Percentiles rank a stretch among this genome's conserved stretches.
Evolutionary conservation across 176 grass and related monocot genomes (phyloP).

Genomic region (Zoysia japonica): DNA sequence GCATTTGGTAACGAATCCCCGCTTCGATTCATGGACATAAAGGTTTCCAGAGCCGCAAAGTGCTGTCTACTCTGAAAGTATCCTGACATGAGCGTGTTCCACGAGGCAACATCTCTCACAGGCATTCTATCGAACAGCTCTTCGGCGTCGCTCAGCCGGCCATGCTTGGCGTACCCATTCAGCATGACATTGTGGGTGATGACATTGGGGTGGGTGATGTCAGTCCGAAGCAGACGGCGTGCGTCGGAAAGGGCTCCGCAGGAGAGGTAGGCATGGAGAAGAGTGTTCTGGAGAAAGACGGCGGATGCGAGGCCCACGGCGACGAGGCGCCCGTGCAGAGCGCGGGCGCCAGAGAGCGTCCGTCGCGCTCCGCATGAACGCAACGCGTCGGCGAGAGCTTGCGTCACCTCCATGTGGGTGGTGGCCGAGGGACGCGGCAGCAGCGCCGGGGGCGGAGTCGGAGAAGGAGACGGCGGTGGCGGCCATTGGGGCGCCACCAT

Average conservation of each 20-base stretch:
- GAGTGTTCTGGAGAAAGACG: slow-evolving; percentile 89
- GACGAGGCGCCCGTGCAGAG: slow-evolving; percentile 72
- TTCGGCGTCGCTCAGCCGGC: slow-evolving; percentile 50
- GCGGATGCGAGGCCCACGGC: slow-evolving; percentile 72
- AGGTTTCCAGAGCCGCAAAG: slow-evolving; percentile 39
- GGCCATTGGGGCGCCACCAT: slow-evolving; percentile 81
- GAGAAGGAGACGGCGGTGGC: slow-evolving; percentile 35
- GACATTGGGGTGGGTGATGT: slow-evolving; percentile 60
- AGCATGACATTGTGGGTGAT: slow-evolving; percentile 85
- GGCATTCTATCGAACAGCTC: slow-evolving; percentile 89
- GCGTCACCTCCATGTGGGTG: slow-evolving; percentile 75
- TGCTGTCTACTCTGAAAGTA: slow-evolving; percentile 60
- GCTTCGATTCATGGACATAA: slow-evolving; percentile 51
- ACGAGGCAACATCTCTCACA: slow-evolving; percentile 60
- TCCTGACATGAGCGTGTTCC: slow-evolving; percentile 86
- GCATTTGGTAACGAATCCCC: slow-evolving; percentile 54
- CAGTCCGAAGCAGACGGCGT: slow-evolving; percentile 42
- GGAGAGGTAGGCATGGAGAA: slow-evolving; percentile 74
- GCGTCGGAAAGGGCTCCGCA: slow-evolving; percentile 73
- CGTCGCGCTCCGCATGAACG: slow-evolving; percentile 47
- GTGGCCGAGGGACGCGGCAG: slow-evolving; percentile 1
- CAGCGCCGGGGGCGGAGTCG: not conserved
- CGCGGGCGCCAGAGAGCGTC: slow-evolving; percentile 48
- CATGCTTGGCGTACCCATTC: slow-evolving; percentile 61
- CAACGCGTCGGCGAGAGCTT: slow-evolving; percentile 64